phyloP scores from a whole-genome alignment of 768 basidiomycete species.

The Macrolepiota dolichaula region DNA sequence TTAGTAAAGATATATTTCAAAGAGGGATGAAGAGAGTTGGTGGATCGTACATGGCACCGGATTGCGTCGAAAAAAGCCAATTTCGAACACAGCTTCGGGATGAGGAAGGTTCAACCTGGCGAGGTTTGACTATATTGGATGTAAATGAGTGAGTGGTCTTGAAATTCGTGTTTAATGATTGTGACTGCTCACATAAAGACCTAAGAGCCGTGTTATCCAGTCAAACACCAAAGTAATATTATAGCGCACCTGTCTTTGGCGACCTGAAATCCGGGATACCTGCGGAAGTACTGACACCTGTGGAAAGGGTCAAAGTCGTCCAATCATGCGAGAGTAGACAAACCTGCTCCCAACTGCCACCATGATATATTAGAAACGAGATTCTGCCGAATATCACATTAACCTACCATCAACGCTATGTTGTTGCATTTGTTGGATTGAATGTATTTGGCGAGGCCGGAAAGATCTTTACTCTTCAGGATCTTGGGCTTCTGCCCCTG shows the following conservation, averaged over 20 bases:
- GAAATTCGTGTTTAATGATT: neutral
- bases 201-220: conserved; percentile 22
- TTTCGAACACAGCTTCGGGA: conserved; percentile 95
- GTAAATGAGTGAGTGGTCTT: neutral
- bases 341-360: conserved; percentile 65
- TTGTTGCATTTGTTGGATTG: conserved; percentile 64
- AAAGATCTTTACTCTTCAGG: conserved; percentile 25
- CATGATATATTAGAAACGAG: conserved; percentile 2
- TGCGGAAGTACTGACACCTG: conserved; percentile 75
- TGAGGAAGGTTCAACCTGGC: conserved; percentile 78
- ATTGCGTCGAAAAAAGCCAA: conserved; percentile 77
- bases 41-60: conserved; percentile 69
- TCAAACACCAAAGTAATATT: neutral
- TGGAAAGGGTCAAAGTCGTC: neutral
- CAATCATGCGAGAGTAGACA: conserved; percentile 16
- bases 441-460: conserved; percentile 61
- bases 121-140: conserved; percentile 61
- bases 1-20: neutral
- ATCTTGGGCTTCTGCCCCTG: conserved; percentile 19
- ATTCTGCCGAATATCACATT: conserved; percentile 10
- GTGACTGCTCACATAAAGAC: conserved; percentile 47
- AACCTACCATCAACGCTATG: conserved; percentile 66
- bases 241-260: conserved; percentile 67
- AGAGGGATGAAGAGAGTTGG: neutral
- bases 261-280: conserved; percentile 91